These are phyloP conservation scores for Yamadazyma membranifaciens DNA, from an alignment of 1,139 yeast species.

Conservation along the genomic window DNA sequence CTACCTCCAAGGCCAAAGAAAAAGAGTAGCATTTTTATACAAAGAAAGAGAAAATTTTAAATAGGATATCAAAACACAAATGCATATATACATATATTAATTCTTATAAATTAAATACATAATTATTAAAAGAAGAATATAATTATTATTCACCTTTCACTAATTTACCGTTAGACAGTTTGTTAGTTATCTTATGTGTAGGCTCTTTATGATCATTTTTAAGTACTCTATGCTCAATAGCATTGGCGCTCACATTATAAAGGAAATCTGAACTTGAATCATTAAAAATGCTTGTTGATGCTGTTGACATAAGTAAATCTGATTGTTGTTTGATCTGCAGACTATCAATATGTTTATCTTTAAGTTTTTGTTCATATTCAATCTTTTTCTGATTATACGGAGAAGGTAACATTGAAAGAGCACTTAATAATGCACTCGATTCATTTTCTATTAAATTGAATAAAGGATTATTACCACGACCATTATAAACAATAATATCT, in stretches of 20 bases:
- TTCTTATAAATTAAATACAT: background rate
- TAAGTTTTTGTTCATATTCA: conserved; percentile 7
- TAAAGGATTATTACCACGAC: conserved; percentile 1
- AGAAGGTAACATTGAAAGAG: conserved; percentile 12
- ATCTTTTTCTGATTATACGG: conserved; percentile 1
- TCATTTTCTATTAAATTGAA: conserved; percentile 12
- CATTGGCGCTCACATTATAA: conserved; percentile 15
- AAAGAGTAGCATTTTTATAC: conserved; percentile 19
- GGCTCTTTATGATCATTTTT: background rate
- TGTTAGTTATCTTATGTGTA: background rate
- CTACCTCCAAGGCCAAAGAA: conserved; percentile 12
- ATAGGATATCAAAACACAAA: background rate
- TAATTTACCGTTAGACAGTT: conserved; percentile 8
- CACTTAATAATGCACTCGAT: conserved; percentile 12
- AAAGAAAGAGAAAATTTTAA: conserved; percentile 13
- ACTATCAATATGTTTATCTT: conserved; percentile 1
- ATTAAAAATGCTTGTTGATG: background rate
- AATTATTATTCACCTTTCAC: conserved; percentile 12
- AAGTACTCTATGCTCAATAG: conserved; percentile 16
- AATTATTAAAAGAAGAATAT: background rate
- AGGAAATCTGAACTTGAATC: conserved; percentile 14
- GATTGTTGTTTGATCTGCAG: background rate
- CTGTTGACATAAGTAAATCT: background rate
- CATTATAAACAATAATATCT: background rate
- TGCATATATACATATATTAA: background rate